phyloP scores from a whole-genome alignment of 768 basidiomycete genomes.

The Leucosporidium yakuticum region DNA sequence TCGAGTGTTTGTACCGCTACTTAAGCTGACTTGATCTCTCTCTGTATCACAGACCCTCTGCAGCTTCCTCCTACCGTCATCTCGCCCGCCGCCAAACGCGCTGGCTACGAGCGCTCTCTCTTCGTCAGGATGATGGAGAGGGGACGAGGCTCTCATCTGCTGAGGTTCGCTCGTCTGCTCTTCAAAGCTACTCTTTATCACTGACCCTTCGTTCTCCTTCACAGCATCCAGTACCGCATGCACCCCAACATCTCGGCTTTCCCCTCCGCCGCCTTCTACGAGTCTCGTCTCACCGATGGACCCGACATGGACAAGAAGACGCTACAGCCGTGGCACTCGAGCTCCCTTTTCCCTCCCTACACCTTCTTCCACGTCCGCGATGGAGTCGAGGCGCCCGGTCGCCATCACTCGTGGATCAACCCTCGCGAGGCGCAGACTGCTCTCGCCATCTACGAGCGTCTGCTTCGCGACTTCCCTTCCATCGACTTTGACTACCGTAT shows the following conservation, averaged over 20 bases:
- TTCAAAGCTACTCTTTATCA: not conserved
- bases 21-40: too few relatives aligned
- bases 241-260: conserved; percentile 88
- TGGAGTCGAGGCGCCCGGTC: conserved; percentile 59
- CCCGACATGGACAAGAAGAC: conserved; percentile 82
- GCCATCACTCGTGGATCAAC: conserved; percentile 71
- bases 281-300: conserved; percentile 71
- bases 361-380: conserved; percentile 75
- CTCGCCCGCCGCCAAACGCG: conserved; percentile 57
- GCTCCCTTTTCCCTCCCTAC: conserved; percentile 54
- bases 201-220: not conserved
- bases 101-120: conserved; percentile 72
- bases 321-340: conserved; percentile 72
- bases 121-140: conserved; percentile 80
- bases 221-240: conserved; percentile 98
- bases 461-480: conserved; percentile 57
- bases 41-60: conserved; percentile 46
- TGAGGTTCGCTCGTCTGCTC: conserved; percentile 57
- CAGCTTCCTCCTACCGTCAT: conserved; percentile 93
- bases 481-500: conserved; percentile 49
- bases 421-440: conserved; percentile 66
- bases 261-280: conserved; percentile 83
- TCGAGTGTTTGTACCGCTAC: not conserved
- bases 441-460: conserved; percentile 64
- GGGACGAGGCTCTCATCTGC: conserved; percentile 70